These are phyloP conservation scores for Barnettozyma vustinii DNA, from an alignment of 805 yeast genomes.

Conservation along the genomic window DNA sequence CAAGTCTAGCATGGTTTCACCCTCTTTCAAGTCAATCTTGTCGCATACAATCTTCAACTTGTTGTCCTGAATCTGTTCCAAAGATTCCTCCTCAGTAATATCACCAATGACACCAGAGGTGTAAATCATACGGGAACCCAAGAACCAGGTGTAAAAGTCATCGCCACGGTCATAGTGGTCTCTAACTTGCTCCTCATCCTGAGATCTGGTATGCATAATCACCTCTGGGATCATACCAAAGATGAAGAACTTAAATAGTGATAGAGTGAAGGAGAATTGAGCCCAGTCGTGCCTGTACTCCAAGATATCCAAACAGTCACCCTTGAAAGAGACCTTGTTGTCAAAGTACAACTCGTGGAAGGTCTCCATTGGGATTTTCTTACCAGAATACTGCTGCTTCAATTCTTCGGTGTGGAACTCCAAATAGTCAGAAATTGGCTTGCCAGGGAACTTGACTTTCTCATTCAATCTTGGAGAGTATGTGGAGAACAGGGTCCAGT, in stretches of 20 bases:
- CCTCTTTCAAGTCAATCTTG: constrained; percentile 67
- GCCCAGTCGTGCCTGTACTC: constrained; percentile 94
- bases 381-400: constrained; percentile 63
- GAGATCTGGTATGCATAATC: constrained; percentile 84
- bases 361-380: constrained; percentile 86
- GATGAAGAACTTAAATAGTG: constrained; percentile 73
- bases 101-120: constrained; percentile 82
- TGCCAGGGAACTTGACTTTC: constrained; percentile 68
- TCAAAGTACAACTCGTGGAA: constrained; percentile 85
- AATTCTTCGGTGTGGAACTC: constrained; percentile 74
- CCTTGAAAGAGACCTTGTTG: constrained; percentile 80
- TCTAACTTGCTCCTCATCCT: constrained; percentile 94
- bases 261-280: constrained; percentile 67
- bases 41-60: constrained; percentile 84
- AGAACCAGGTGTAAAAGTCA: constrained; percentile 89
- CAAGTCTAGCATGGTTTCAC: constrained; percentile 73
- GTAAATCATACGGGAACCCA: constrained; percentile 92
- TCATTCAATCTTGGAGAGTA: constrained; percentile 79
- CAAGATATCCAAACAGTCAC: constrained; percentile 77
- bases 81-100: constrained; percentile 62
- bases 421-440: constrained; percentile 72
- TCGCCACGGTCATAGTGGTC: constrained; percentile 96
- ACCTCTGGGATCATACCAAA: constrained; percentile 92
- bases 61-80: constrained; percentile 83
- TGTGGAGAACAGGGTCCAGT: constrained; percentile 75